phyloP scores from a whole-genome alignment of 441 rosid species.

The Rhodomyrtus psidioides region DNA sequence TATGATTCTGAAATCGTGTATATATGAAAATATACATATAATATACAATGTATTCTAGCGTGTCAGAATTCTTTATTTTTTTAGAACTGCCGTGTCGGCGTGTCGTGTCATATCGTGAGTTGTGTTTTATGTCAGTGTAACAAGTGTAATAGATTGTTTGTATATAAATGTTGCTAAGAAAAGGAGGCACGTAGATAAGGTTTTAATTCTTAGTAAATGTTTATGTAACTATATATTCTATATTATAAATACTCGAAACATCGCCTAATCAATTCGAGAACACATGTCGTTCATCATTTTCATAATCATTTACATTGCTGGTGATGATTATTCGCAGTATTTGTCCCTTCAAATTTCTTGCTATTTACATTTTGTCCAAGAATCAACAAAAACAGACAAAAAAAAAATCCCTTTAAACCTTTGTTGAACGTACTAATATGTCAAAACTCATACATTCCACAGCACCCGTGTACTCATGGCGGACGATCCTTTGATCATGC shows the following conservation, averaged over 20 bases:
- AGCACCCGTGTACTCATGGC: background rate
- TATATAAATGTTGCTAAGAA: background rate
- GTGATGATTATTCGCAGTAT: background rate
- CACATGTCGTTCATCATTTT: background rate
- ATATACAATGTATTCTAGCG: too few species aligned
- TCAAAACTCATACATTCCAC: background rate
- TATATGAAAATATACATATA: too few species aligned
- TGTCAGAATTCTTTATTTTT: too few species aligned
- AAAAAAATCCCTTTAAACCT: background rate
- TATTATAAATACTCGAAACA: background rate
- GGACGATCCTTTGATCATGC: background rate
- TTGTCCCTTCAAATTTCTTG: background rate
- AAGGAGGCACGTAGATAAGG: background rate
- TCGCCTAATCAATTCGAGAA: background rate
- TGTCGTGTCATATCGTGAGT: too few species aligned
- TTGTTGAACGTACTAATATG: background rate
- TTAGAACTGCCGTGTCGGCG: too few species aligned
- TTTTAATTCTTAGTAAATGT: background rate
- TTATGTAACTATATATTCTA: background rate
- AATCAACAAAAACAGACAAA: background rate
- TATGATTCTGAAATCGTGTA: too few species aligned
- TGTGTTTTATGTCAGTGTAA: too few species aligned
- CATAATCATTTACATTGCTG: background rate
- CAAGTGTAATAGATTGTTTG: too few species aligned
- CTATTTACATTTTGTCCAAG: background rate